Percentiles rank a stretch among this genome's conserved stretches.
Evolutionary conservation across 2,329 filamentous ascomycete genomes (phyloP).

Genomic region (Diaporthe destruens): DNA sequence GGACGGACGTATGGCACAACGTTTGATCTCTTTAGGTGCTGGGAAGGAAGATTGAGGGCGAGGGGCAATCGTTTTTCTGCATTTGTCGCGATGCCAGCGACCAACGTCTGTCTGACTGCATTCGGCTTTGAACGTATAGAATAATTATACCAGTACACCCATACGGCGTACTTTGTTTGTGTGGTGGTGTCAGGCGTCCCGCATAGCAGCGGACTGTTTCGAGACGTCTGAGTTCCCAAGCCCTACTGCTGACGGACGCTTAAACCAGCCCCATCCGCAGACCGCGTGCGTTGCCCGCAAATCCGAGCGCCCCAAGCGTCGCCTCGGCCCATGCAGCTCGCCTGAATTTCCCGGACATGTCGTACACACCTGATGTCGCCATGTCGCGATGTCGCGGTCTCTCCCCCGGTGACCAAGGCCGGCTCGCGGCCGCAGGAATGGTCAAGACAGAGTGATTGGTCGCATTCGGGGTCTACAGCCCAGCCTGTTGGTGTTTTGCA

Average conservation of each 20-base stretch:
- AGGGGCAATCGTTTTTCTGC: conserved; percentile 21
- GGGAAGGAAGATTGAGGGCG: neutral
- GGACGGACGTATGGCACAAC: neutral
- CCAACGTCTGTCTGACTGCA: conserved; percentile 11
- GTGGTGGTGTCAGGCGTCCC: conserved; percentile 23
- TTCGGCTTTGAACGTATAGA: conserved; percentile 25
- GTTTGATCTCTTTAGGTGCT: neutral
- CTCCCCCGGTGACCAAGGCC: neutral
- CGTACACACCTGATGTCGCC: conserved; percentile 8
- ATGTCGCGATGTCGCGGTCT: conserved; percentile 9
- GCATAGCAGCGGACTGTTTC: neutral
- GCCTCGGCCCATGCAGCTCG: conserved; percentile 10
- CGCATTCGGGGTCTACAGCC: conserved; percentile 1
- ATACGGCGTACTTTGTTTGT: conserved; percentile 4
- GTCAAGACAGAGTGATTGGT: conserved; percentile 8
- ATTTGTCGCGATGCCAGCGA: conserved; percentile 27
- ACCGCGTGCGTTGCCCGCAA: conserved; percentile 9
- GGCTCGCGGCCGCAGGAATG: conserved; percentile 16
- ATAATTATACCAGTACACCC: conserved; percentile 23
- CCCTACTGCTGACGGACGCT: conserved; percentile 28
- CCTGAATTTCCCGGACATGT: neutral
- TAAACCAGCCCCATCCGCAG: conserved; percentile 10
- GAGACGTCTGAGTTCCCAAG: conserved; percentile 21
- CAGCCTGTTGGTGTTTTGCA: conserved; percentile 9
- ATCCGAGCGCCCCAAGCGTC: conserved; percentile 23